Base-by-base conservation (phyloP, 2,329 filamentous ascomycete genomes). In the Calonectria pseudoturangicola region DNA sequence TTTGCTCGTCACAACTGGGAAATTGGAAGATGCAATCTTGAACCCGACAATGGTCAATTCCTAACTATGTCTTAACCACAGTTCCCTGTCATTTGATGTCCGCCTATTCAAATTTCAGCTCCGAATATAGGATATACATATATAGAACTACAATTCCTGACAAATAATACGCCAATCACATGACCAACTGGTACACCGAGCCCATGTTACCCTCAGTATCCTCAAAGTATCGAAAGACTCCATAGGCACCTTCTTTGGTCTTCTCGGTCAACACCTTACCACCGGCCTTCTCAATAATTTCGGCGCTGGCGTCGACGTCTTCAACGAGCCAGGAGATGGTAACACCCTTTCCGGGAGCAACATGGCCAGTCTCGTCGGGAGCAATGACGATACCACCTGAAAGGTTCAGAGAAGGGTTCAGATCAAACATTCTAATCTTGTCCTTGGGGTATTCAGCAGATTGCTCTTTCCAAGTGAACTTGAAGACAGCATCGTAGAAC, bases 181-280 rank as follows among this genome's bases (percentile, higher is more conserved):
- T 73, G 50, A 72, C 78, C 70, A 81, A 75, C 66, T 82, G 78
- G 45, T 83, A 82, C n/a, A 81, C 75, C 2, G 76, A 75, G 2
- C 81, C 81, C 56, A 82, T 70, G 39, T 77, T 81, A 12, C 81
- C 81, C 68, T 83, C 81, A 2, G 79, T 81, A 50, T 83, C 81
- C 54, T 81, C 74, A 67, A 83, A 83, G 67, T 78, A 82, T 2
- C 81, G 76, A 27, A 77, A 81, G 36, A 81, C 28, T 1, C 81
- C 81, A 65, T 47, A 54, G 9, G 79, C 74, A 2, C 81, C 76
- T 56, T 82, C 81, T 54, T 80, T 80, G 27, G 76, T 73, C 50
- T 78, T 75, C 7, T 74, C 76, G 7, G 73, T 81, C 51, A 83
- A 30, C 74, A 83, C 77, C 64, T 80, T 82, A 0, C 81, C 81